Evolutionary conservation across 2,329 filamentous ascomycete species (phyloP).

Genomic region (Beauveria medogensis): DNA sequence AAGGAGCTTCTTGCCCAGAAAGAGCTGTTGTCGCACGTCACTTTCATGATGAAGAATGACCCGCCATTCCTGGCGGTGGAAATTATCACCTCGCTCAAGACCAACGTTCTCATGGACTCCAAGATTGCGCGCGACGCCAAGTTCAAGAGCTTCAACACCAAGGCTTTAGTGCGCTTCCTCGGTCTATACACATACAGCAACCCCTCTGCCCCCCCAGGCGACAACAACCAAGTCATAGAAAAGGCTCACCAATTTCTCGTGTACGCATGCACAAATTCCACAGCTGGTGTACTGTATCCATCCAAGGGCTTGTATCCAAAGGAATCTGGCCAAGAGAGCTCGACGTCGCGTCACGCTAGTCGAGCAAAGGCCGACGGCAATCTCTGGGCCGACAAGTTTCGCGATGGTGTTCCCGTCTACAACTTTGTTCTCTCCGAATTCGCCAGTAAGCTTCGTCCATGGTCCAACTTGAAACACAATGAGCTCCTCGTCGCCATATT

Average conservation of each 20-base stretch:
- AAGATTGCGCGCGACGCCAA: constrained; percentile 68
- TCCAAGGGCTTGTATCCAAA: constrained; percentile 81
- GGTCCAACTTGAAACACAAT: constrained; percentile 72
- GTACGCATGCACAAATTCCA: constrained; percentile 63
- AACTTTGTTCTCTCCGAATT: constrained; percentile 77
- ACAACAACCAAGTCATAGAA: constrained; percentile 48
- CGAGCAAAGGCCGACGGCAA: constrained; percentile 61
- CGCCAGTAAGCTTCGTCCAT: constrained; percentile 69
- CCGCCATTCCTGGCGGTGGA: constrained; percentile 67
- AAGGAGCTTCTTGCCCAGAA: constrained; percentile 71
- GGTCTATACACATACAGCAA: constrained; percentile 60
- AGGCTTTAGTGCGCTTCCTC: constrained; percentile 63
- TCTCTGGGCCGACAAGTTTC: constrained; percentile 61
- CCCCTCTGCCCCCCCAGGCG: constrained; percentile 31
- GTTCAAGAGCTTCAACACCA: constrained; percentile 65
- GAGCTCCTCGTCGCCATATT: constrained; percentile 78
- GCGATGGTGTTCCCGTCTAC: constrained; percentile 60
- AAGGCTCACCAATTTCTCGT: constrained; percentile 69
- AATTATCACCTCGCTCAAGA: constrained; percentile 62
- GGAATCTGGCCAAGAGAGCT: constrained; percentile 46
- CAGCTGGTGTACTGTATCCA: constrained; percentile 65
- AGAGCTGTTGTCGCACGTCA: constrained; percentile 75
- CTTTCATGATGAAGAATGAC: constrained; percentile 71
- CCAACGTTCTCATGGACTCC: constrained; percentile 65
- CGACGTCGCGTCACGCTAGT: constrained; percentile 15